Percentiles rank a stretch among this genome's conserved stretches.
Evolutionary conservation across 1,284 basidiomycete species (phyloP).

Genomic region (Agaricales sp.): DNA sequence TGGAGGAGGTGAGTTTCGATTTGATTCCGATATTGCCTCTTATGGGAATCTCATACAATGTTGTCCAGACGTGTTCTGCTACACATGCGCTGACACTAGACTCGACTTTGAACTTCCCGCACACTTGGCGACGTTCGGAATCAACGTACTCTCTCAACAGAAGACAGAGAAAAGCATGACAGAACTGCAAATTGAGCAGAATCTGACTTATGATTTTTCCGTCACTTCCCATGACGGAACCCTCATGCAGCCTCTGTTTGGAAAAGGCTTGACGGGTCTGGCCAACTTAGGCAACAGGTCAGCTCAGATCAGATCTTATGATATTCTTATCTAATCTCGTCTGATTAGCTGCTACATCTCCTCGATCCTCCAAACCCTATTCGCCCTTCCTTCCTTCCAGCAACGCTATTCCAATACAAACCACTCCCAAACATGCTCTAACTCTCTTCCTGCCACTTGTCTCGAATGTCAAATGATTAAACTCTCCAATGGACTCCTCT

Average conservation of each 20-base stretch:
- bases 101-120: conserved; percentile 69
- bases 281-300: conserved; percentile 91
- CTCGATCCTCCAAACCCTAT: conserved; percentile 83
- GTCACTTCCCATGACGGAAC: conserved; percentile 87
- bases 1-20: conserved; percentile 53
- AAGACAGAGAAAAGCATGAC: conserved; percentile 99
- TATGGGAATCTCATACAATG: no score
- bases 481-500: conserved; percentile 85
- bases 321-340: background rate
- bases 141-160: conserved; percentile 72
- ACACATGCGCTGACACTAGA: conserved; percentile 83
- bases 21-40: background rate
- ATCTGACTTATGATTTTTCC: conserved; percentile 91
- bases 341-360: conserved; percentile 87
- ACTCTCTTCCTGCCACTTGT: conserved; percentile 71
- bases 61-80: conserved; percentile 83
- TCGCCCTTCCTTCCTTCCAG: conserved; percentile 75
- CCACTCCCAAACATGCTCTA: conserved; percentile 62
- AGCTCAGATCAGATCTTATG: conserved; percentile 7
- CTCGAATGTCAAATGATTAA: conserved; percentile 95
- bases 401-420: conserved; percentile 57
- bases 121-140: conserved; percentile 81
- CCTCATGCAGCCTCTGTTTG: conserved; percentile 83
- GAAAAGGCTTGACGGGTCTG: conserved; percentile 83
- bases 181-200: conserved; percentile 96